Percentiles rank a stretch among this genome's conserved stretches.
phyloP scores from a whole-genome alignment of 345 rosid genomes.

The Ricinus communis region DNA sequence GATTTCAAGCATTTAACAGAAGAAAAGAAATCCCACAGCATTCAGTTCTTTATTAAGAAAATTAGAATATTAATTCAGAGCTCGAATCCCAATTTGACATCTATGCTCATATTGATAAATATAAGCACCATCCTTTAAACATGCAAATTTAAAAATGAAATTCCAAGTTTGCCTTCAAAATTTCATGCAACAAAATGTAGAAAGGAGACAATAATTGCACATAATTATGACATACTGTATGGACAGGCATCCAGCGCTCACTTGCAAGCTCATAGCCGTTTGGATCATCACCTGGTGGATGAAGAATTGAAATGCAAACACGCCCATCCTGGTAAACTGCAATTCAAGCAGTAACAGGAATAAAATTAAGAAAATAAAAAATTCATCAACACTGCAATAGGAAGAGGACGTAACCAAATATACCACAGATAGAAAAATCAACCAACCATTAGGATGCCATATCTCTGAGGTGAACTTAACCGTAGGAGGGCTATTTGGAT shows the following conservation, averaged over 20 bases:
- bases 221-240: conserved; percentile 57
- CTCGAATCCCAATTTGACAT: too few relatives aligned
- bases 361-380: background rate
- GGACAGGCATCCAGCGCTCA: conserved; percentile 96
- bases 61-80: too few relatives aligned
- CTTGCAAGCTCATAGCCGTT: conserved; percentile 97
- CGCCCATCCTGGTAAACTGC: conserved; percentile 89
- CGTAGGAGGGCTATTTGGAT: conserved; percentile 88
- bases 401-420: background rate
- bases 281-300: conserved; percentile 99
- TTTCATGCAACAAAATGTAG: background rate
- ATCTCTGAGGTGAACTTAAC: conserved; percentile 88
- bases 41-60: too few relatives aligned
- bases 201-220: background rate
- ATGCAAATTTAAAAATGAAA: background rate
- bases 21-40: too few relatives aligned
- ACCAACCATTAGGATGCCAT: conserved; percentile 97
- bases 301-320: conserved; percentile 96
- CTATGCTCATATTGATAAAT: too few relatives aligned
- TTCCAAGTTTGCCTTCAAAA: background rate
- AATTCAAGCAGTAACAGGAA: conserved; percentile 11
- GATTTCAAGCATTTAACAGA: too few relatives aligned
- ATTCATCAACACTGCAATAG: background rate
- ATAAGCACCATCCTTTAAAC: too few relatives aligned
- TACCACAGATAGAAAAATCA: background rate